phyloP scores from a whole-genome alignment of 176 grass and related monocot genomes.

The Otatea glauca region DNA sequence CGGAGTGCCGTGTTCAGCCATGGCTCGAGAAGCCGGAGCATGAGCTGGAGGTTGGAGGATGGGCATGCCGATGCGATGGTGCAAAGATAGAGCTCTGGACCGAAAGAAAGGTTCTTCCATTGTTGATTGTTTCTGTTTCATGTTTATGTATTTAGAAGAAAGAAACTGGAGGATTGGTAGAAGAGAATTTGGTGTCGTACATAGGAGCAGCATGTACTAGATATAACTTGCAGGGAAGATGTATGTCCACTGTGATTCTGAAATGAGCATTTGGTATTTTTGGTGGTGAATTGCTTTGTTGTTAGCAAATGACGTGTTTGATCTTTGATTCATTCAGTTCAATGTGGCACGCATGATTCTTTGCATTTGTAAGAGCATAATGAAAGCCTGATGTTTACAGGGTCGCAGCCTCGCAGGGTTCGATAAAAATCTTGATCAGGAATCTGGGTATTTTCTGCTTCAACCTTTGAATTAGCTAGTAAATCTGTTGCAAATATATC shows the following conservation, averaged over 20 bases:
- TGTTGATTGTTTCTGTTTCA: constrained; percentile 35
- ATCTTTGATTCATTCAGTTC: constrained; percentile 40
- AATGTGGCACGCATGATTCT: constrained; percentile 4
- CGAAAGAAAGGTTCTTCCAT: not conserved
- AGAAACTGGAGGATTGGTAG: constrained; percentile 42
- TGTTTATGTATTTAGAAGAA: constrained; percentile 52
- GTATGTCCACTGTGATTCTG: constrained; percentile 34
- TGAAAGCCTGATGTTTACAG: not conserved
- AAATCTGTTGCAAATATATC: not conserved
- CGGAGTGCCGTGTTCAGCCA: constrained; percentile 44
- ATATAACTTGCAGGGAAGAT: constrained; percentile 34
- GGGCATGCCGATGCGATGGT: constrained; percentile 48
- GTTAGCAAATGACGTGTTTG: constrained; percentile 26
- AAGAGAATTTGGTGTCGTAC: constrained; percentile 59
- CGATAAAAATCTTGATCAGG: not conserved
- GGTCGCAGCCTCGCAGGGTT: not conserved
- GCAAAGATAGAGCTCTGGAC: constrained; percentile 45
- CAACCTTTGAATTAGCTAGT: not conserved
- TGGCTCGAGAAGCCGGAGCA: constrained; percentile 62
- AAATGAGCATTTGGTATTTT: constrained; percentile 28
- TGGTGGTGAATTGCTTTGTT: constrained; percentile 33
- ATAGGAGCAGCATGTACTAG: constrained; percentile 44
- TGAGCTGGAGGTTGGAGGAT: constrained; percentile 69
- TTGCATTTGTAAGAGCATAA: constrained; percentile 23
- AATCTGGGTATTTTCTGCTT: not conserved